Percentiles rank a stretch among this genome's conserved stretches.
Evolutionary conservation across 1,139 yeast genomes (phyloP).

Genomic region (Scheffersomyces cryptocercus): DNA sequence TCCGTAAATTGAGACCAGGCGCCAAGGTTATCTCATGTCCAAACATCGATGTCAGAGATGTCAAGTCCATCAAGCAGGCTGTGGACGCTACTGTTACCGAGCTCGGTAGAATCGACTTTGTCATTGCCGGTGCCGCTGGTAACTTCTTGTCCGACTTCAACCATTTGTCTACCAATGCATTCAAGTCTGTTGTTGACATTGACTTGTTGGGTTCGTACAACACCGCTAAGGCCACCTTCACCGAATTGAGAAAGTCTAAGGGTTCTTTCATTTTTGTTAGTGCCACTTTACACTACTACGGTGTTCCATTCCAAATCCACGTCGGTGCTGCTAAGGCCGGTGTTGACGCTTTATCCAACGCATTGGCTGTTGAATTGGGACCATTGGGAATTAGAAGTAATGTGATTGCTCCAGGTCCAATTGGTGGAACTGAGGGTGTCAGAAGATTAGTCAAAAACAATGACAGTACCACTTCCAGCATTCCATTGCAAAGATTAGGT

Average conservation of each 20-base stretch:
- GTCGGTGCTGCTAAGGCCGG: slow-evolving; percentile 96
- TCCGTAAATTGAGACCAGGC: slow-evolving; percentile 29
- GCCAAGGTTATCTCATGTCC: slow-evolving; percentile 22
- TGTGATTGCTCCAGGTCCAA: slow-evolving; percentile 87
- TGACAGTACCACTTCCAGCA: slow-evolving; percentile 34
- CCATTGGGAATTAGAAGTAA: slow-evolving; percentile 82
- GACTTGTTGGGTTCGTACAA: slow-evolving; percentile 86
- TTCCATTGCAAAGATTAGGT: slow-evolving; percentile 82
- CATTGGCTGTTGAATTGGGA: slow-evolving; percentile 85
- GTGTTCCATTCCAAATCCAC: slow-evolving; percentile 82
- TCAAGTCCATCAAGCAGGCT: slow-evolving; percentile 19
- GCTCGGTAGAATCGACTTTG: slow-evolving; percentile 27
- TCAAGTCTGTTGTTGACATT: slow-evolving; percentile 33
- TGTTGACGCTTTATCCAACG: slow-evolving; percentile 82
- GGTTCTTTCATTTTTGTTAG: slow-evolving; percentile 26
- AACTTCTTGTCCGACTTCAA: slow-evolving; percentile 28
- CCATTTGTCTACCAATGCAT: slow-evolving; percentile 27
- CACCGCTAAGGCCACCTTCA: slow-evolving; percentile 58
- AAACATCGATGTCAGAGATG: slow-evolving; percentile 23
- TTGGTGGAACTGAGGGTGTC: slow-evolving; percentile 80
- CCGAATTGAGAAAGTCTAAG: slow-evolving; percentile 23
- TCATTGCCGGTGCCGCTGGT: slow-evolving; percentile 32
- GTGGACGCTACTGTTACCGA: slow-evolving; percentile 22
- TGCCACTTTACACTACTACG: slow-evolving; percentile 86
- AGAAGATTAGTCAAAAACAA: slow-evolving; percentile 48